Evolutionary conservation across 2,329 filamentous ascomycete genomes (phyloP).

Genomic region (Ophiostoma australiae): DNA sequence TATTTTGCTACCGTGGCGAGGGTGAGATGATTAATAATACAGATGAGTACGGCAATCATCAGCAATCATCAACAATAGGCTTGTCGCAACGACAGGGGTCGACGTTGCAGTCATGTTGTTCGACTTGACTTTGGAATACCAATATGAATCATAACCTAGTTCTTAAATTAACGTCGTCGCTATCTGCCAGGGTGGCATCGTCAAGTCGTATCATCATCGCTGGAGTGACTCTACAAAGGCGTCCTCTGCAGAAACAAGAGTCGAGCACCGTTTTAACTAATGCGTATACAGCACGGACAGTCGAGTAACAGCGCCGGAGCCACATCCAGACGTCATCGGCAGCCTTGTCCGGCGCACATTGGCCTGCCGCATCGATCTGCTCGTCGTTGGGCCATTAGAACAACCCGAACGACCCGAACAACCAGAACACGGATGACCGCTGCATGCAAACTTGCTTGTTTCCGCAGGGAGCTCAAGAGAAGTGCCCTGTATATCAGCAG

Average conservation of each 20-base stretch:
- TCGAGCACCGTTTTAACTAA: background rate
- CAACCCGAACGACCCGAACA: too few relatives aligned
- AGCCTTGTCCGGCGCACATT: background rate
- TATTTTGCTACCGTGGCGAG: background rate
- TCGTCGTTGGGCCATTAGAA: background rate
- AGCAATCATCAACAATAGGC: background rate
- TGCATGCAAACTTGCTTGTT: background rate
- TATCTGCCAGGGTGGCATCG: background rate
- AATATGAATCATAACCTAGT: background rate
- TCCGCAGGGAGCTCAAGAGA: background rate
- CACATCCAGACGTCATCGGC: background rate
- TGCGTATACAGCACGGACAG: background rate
- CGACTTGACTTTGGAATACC: background rate
- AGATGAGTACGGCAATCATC: too few relatives aligned
- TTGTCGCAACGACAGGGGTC: background rate
- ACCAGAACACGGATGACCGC: background rate
- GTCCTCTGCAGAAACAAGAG: background rate
- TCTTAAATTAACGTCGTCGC: background rate
- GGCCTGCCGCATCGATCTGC: conserved; percentile 6
- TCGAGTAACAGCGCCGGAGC: background rate
- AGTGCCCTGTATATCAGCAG: background rate
- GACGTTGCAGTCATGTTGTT: background rate
- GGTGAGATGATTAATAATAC: background rate
- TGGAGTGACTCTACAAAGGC: too few relatives aligned
- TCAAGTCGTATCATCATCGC: background rate